phyloP scores from a whole-genome alignment of 2,329 filamentous ascomycete species.

The Aureobasidium sp. region DNA sequence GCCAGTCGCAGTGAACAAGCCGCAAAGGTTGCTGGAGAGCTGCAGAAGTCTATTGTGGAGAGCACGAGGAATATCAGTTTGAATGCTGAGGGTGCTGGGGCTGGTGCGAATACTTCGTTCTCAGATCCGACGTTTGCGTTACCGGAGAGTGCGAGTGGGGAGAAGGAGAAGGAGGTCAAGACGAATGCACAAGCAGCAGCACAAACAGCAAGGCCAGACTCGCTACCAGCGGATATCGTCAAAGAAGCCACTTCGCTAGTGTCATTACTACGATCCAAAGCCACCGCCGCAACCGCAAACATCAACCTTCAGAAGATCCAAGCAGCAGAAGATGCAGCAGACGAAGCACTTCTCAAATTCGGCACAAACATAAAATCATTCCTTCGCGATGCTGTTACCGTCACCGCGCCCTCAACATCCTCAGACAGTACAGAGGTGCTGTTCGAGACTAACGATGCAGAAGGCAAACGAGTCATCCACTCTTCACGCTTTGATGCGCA shows the following conservation, averaged over 20 bases:
- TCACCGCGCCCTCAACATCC: constrained; percentile 60
- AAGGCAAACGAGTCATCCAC: constrained; percentile 88
- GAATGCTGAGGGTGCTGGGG: constrained; percentile 27
- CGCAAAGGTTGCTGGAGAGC: constrained; percentile 66
- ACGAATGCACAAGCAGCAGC: background rate
- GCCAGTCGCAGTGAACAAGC: constrained; percentile 63
- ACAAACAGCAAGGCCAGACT: constrained; percentile 32
- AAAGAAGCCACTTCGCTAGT: constrained; percentile 61
- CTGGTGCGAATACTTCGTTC: constrained; percentile 23
- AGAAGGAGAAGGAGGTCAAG: constrained; percentile 20
- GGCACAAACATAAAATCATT: constrained; percentile 86
- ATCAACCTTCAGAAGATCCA: constrained; percentile 70
- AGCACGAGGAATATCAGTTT: constrained; percentile 70
- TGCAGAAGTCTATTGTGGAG: constrained; percentile 42
- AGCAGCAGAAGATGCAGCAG: constrained; percentile 87
- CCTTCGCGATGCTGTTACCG: constrained; percentile 80
- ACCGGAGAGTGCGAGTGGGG: constrained; percentile 3
- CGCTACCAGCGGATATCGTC: constrained; percentile 43
- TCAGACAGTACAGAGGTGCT: constrained; percentile 50
- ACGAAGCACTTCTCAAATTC: constrained; percentile 88
- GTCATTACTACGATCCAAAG: constrained; percentile 67
- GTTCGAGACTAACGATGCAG: constrained; percentile 87
- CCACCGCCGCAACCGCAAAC: constrained; percentile 52
- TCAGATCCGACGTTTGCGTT: constrained; percentile 21
- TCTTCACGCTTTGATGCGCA: constrained; percentile 92